Evolutionary conservation across 352 stramenopile genomes (phyloP), one percentile per base, ranked within the genome.

Genomic region (Phytophthora constricta): DNA sequence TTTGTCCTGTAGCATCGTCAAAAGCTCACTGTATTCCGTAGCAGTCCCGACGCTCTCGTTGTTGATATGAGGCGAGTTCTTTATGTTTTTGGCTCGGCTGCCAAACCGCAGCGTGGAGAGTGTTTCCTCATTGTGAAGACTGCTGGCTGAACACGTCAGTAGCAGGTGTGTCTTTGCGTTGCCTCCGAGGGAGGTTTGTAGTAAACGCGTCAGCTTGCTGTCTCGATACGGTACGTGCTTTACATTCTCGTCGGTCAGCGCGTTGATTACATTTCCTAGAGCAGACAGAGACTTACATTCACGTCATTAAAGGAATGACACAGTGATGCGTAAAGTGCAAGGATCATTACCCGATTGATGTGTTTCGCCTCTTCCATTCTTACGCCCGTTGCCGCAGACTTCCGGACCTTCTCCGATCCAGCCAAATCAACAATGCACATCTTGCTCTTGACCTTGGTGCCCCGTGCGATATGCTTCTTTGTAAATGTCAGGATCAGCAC

Each of bases 91-190:
- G 34, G 93, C 92, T 2, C 93, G 78, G 17, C 90, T 82, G 1
- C 93, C 93, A 45, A 98, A 98, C 26, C 95, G 93, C 37, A 98
- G 66, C 17, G 93, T 98, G 17, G 85, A 94, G 26, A 97, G 66
- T 33, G 93, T 95, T 60, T 95, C 87, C 10, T 92, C 75, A 2
- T 74, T 22, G 39, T 92, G 76, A 2, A 48, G 23, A 39, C 45
- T 57, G 11, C 58, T 78, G 19, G 55, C 71, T 5, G 84, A 86
- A 42, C 77, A 86, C 22, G 82, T 89, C 39, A 91, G 63, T 17
- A 98, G 61, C 65, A 98, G 77, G 47, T 96, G 80, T 19, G 90
- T 97, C 54, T 93, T 92, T 22, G 88, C 86, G 62, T 97, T 97
- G 10, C 90, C 93, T 5, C 87, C 92, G 0, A 98, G 72, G 0